Conservation (phyloP, 305 asterid genomes). For the Fraxinus sp. region DNA sequence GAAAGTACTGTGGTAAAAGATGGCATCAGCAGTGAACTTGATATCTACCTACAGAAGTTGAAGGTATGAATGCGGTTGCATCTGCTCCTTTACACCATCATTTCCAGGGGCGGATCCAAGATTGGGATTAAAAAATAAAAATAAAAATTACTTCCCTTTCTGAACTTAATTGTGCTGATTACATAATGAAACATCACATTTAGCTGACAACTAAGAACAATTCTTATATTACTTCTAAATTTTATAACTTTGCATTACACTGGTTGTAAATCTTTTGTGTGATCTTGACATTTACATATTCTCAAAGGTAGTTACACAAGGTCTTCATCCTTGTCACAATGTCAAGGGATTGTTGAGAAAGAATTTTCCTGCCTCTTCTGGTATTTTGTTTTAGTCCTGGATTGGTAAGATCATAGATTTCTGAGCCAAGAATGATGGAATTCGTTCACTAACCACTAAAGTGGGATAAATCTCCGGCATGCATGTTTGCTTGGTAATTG, state of each 20-base stretch:
- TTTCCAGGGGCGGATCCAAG: neutral
- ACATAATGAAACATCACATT: constrained; percentile 9
- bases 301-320: constrained; percentile 3
- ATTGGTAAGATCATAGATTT: constrained; percentile 1
- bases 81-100: constrained; percentile 12
- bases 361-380: neutral
- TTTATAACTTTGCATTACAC: neutral
- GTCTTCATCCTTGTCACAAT: neutral
- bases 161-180: constrained; percentile 9
- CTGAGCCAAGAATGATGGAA: neutral
- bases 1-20: constrained; percentile 45
- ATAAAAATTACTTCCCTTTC: neutral
- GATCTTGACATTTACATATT: constrained; percentile 10
- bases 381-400: constrained; percentile 10
- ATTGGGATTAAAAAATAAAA: no score
- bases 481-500: neutral
- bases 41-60: constrained; percentile 61
- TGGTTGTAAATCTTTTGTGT: neutral
- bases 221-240: neutral
- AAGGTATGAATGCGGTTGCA: constrained; percentile 53
- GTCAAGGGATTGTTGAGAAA: neutral
- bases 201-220: constrained; percentile 3
- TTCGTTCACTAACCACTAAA: neutral
- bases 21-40: constrained; percentile 63
- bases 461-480: neutral